Percentiles rank a stretch among this genome's conserved stretches.
Evolutionary conservation across 805 yeast species (phyloP).

Genomic region (Peterozyma xylosa): DNA sequence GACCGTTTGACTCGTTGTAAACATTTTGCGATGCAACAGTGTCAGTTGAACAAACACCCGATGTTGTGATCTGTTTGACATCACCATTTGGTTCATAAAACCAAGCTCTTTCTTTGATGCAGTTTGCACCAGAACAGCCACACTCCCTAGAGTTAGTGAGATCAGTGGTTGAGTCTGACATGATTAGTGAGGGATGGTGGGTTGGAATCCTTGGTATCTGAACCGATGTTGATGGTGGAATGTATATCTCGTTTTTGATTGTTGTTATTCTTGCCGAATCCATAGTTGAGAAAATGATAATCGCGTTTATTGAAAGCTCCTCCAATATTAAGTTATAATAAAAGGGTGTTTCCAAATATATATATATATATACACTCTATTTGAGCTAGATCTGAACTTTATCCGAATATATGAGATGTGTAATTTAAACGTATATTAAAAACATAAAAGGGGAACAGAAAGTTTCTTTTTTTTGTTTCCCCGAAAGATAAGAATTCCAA

Average conservation of each 20-base stretch:
- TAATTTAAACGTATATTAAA: no score
- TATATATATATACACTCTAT: no score
- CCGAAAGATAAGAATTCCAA: no score
- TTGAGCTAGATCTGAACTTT: no score
- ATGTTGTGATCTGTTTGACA: slow-evolving; percentile 13
- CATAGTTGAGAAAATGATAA: slow-evolving; percentile 13
- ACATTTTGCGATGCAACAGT: slow-evolving; percentile 19
- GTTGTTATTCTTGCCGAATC: slow-evolving; percentile 21
- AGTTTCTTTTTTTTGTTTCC: no score
- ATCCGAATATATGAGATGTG: no score
- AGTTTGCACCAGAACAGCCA: slow-evolving; percentile 25
- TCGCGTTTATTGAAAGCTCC: no score
- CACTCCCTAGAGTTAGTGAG: slow-evolving; percentile 18
- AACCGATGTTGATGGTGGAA: slow-evolving; percentile 17
- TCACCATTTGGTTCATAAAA: slow-evolving; percentile 27
- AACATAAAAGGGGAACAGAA: no score
- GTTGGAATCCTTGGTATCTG: slow-evolving; percentile 20
- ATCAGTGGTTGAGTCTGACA: slow-evolving; percentile 22
- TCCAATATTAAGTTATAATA: no score
- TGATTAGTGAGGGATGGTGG: slow-evolving; percentile 26
- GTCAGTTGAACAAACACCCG: slow-evolving; percentile 20
- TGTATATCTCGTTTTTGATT: slow-evolving; percentile 24
- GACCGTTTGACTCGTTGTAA: slow-evolving; percentile 15
- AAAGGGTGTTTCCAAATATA: no score
- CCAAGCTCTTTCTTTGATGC: slow-evolving; percentile 28